Evolutionary conservation across 768 basidiomycete species (phyloP), one percentile per base, ranked within the genome.

Genomic region (Russula sp.): DNA sequence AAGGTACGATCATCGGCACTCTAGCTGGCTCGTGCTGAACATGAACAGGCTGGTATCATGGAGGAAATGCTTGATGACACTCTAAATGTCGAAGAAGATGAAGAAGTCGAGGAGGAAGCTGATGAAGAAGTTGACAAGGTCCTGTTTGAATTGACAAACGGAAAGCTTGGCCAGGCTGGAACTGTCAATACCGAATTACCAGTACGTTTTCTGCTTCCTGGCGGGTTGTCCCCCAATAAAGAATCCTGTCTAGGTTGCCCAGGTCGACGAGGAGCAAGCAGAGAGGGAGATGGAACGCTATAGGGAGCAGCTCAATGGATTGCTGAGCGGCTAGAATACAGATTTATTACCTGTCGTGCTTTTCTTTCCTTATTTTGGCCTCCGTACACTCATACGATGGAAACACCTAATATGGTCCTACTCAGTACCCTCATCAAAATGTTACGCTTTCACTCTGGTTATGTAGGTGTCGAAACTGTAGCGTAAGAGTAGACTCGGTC

Each of bases 41-140:
- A 31, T n/a, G 13, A 48, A 10, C 68, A 98, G 95, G 94, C 94
- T 39, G 97, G 97, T 2, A 91, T 99, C 65, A 86, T 98, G 84
- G 91, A 94, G 69, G 97, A 99, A 73, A 98, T 98, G 97, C 76
- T 99, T 57, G 94, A 94, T 64, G 95, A 97, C 69, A 91, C 86
- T 49, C 77, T 99, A 31, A 88, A 94, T 52, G 79, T 94, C 74
- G 93, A 95, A 4, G 94, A 96, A 53, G 95, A 97, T 49, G 94
- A 96, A 66, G 96, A 95, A 68, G 74, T 98, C 35, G 91, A 94
- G 70, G 94, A 95, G 68, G 97, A 99, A 75, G 97, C 97, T 4
- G 94, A 98, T 69, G 92, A 85, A 11, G 97, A 99, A 72, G 92
- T 99, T 10, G 97, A 99, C 72, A 97, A 95, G 72, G 91, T 99